Evolutionary conservation across 78 protist genomes (phyloP).

Genomic region (Thecamonas trahens): DNA sequence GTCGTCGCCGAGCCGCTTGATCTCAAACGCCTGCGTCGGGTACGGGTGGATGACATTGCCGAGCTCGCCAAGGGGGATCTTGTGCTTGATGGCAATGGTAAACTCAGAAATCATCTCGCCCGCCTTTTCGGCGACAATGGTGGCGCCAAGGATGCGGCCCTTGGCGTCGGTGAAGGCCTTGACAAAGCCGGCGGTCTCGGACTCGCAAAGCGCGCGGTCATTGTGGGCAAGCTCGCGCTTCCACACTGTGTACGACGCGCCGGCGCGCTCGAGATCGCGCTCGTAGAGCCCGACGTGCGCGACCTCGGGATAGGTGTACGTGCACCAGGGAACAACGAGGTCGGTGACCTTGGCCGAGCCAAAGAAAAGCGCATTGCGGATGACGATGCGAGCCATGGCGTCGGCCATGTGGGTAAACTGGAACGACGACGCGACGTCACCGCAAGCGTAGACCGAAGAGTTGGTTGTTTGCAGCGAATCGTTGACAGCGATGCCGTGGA

Average conservation of each 20-base stretch:
- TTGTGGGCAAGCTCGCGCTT: slow-evolving; percentile 7
- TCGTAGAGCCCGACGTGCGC: slow-evolving; percentile 55
- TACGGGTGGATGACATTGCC: slow-evolving; percentile 49
- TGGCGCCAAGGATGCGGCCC: slow-evolving; percentile 39
- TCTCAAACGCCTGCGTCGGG: slow-evolving; percentile 45
- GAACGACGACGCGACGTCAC: slow-evolving; percentile 22
- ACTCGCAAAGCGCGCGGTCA: slow-evolving; percentile 47
- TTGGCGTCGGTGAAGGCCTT: slow-evolving; percentile 5
- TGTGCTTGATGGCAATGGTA: slow-evolving; percentile 27
- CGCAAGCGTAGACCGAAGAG: slow-evolving; percentile 35
- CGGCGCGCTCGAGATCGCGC: slow-evolving; percentile 2
- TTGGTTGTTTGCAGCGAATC: slow-evolving; percentile 25
- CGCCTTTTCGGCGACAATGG: slow-evolving; percentile 48
- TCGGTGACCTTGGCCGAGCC: slow-evolving; percentile 2
- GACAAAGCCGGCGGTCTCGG: slow-evolving; percentile 37
- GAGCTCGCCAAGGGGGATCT: neutral
- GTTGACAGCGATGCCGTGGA: slow-evolving; percentile 21
- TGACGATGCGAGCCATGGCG: slow-evolving; percentile 45
- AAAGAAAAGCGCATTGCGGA: slow-evolving; percentile 56
- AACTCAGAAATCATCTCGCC: slow-evolving; percentile 56
- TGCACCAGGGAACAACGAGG: slow-evolving; percentile 44
- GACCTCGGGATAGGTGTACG: slow-evolving; percentile 54
- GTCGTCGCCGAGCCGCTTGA: slow-evolving; percentile 5
- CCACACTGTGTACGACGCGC: neutral
- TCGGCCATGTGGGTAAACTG: slow-evolving; percentile 55